Base-by-base conservation (phyloP, 2,329 filamentous ascomycete species). In the Colletotrichum chrysophilum region DNA sequence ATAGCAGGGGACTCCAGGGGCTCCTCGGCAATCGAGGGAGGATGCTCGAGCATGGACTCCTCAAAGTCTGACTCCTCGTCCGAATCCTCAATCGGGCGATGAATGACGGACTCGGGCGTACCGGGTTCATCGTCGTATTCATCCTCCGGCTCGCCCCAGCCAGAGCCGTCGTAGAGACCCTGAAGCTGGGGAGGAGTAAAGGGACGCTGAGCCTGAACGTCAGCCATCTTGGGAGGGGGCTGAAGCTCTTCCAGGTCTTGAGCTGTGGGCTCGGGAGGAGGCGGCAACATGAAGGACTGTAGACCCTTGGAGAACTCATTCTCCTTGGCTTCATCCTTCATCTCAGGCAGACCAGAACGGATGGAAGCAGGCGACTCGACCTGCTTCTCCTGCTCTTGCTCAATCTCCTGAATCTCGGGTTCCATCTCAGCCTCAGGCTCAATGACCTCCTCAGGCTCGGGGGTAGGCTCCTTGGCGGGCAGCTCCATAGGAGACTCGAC, bases 81-180 rank as follows among this genome's bases (percentile, higher is more conserved):
- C 5, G 78, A 79, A 9, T 83, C 83, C 13, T 83, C 82, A 28
- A 95, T 84, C 3, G 93, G 92, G 80, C 96, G 94, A 77, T 95
- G 94, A 78, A 98, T 96, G 26, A 98, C 96, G 8, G 96, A 98
- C 66, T 96, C 94, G 16, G 96, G 96, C 9, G 95, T 97, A 38
- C 92, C 91, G 12, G 92, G 92, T 77, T 94, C 93, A 1, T 91
- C 86, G 2, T 90, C 88, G 70, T 87, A 89, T 64, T 90, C 89
- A 36, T 89, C 87, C 55, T 88, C 88, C 26, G 88, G 86, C 52
- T 90, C 88, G 10, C 90, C 90, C 89, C 91, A 91, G 68, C 91
- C 89, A 72, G 91, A 87, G 74, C 93, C 89, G 79, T 93, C 88
- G 81, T 94, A 93, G 74, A 92, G 32, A 88, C 91, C 84, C 89